Base-by-base conservation (phyloP, 495 filamentous ascomycete genomes). In the Podospora didyma region DNA sequence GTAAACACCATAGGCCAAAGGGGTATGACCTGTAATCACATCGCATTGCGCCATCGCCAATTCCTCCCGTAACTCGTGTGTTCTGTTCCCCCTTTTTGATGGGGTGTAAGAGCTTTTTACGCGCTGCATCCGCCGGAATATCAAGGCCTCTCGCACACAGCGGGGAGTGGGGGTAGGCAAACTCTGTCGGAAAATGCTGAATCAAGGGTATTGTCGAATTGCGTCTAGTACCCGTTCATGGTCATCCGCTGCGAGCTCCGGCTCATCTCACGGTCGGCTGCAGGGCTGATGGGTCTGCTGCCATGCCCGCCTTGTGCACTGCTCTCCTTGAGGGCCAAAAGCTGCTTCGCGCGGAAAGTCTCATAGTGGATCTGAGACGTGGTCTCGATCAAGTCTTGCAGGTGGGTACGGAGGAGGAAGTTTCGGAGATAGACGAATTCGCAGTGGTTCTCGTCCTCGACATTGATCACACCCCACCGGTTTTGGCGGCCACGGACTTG, bases 341-440 rank as follows among this genome's bases (percentile, higher is more conserved):
- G 80, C 75, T 99, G 95, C 84, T 97, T 99, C 62, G 94, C 93
- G 75, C 94, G 93, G 92, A 97, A 99, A 49, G 90, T 95, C 81
- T 99, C 94, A 79, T 99, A 99, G 80, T 99, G 94, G 75, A 97
- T 99, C 79, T 97, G 94, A 62, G 92, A 96, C n/a, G 94, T 99
- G 12, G 94, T 99, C 73, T 96, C 94, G 73, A 99, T 97, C 54
- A 99, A 84, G 65, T 99, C 94, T 79, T 99, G 89, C 53, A 96
- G 80, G 75, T 99, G 94, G 46, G 94, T 92, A 70, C 93, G 87
- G 68, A 90, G 96, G 57, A 99, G 82, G 84, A 99, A 99, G 81
- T 99, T 92, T 65, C 94, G 84, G 57, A 99, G 83, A 73, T 94
- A 96, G 65, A 97, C 88, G 68, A 99, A 99, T 82, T 99, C 94